Base-by-base conservation (phyloP, 2,329 filamentous ascomycete species). In the Amesomyces nigricolor region DNA sequence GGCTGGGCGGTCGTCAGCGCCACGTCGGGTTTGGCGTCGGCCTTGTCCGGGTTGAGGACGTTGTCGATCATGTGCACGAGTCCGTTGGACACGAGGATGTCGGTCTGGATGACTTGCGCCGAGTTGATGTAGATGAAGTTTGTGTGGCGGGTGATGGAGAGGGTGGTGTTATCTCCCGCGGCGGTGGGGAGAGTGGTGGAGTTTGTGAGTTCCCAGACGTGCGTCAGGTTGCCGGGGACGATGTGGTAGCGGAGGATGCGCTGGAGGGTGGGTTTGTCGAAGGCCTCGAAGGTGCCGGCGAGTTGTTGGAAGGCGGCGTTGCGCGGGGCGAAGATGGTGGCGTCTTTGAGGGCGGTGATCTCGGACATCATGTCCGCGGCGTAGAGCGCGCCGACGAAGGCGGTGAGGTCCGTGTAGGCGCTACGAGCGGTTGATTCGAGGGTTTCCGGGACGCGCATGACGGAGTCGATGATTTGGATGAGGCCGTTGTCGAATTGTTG, bases 11-110 rank as follows among this genome's bases (percentile, higher is more conserved):
- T 64, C 1, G 67, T 61, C 4, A 53, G 50, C 6, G 62, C 65
- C 4, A 72, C 68, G 42, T 77, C 67, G 1, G 75, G 75, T 16
- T 60, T 58, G 4, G 66, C 68, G 4, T 59, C 61, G 14, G 67
- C 51, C 7, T 64, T 67, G 40, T 73, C 66, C 0, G 75, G 76
- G 64, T 75, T 77, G 32, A 80, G 68, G 10, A 79, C 75, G 57
- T 73, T 75, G 64, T 85, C 81, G 55, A 83, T 73, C 47, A 83
- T 69, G 64, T 84, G 81, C 16, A 82, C 68, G 47, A 83, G 77
- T 35, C 81, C 81, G 62, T 83, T 83, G 53, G 76, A 73, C 44
- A 81, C 65, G 14, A 84, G 69, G 29, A 81, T 73, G 61, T 84
- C 78, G 1, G 75, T 70, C 58, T 73, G 70, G 29, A 78, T 68